phyloP scores from a whole-genome alignment of 2,329 filamentous ascomycete genomes.

The Trichoderma sp. region DNA sequence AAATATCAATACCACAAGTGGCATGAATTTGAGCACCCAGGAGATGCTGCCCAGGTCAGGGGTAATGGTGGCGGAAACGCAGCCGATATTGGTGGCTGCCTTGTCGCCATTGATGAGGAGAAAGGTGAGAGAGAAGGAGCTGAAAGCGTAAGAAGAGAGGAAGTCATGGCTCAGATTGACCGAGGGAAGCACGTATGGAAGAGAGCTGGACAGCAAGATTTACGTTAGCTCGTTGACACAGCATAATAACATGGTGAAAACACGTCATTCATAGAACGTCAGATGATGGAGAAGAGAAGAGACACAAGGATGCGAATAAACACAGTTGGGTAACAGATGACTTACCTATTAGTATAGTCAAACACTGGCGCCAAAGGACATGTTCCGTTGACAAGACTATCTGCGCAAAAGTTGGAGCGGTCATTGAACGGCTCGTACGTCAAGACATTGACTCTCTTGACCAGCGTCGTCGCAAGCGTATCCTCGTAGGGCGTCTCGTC shows the following conservation, averaged over 20 bases:
- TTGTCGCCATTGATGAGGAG: constrained; percentile 73
- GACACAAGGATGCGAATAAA: background rate
- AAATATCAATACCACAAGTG: constrained; percentile 74
- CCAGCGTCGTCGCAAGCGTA: constrained; percentile 69
- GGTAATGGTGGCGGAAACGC: constrained; percentile 79
- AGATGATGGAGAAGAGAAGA: background rate
- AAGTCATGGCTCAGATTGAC: constrained; percentile 76
- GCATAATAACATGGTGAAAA: background rate
- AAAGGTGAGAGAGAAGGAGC: constrained; percentile 75
- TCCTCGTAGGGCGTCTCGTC: constrained; percentile 54
- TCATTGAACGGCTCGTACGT: constrained; percentile 70
- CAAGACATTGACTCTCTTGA: constrained; percentile 70
- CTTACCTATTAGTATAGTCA: constrained; percentile 41
- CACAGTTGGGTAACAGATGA: constrained; percentile 3
- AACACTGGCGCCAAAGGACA: constrained; percentile 82
- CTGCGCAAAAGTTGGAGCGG: constrained; percentile 65
- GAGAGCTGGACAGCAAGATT: constrained; percentile 33
- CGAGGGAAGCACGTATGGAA: constrained; percentile 60
- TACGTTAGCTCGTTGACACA: background rate
- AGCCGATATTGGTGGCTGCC: constrained; percentile 67
- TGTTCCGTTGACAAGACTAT: constrained; percentile 56
- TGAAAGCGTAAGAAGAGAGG: constrained; percentile 80
- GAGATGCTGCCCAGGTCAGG: constrained; percentile 74
- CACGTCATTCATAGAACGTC: background rate
- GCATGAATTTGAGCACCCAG: constrained; percentile 73